Percentiles rank a stretch among this genome's conserved stretches.
Evolutionary conservation across 2,329 filamentous ascomycete genomes (phyloP).

Genomic region (Penicillium frequentans): DNA sequence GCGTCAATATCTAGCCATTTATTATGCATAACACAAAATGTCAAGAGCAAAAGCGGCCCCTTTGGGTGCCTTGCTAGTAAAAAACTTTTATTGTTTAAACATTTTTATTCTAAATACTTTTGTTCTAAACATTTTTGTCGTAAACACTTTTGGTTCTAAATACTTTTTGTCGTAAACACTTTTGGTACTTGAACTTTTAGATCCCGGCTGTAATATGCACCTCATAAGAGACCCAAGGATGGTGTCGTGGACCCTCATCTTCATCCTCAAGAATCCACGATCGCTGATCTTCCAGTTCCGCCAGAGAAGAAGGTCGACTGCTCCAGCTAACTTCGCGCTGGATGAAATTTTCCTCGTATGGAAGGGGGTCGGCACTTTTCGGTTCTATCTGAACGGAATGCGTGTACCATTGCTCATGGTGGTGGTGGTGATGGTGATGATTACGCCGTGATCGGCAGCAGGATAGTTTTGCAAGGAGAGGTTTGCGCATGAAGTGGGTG

Average conservation of each 20-base stretch:
- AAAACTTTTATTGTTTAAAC: too few species aligned
- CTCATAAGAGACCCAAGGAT: conserved; percentile 1
- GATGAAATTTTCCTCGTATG: not conserved
- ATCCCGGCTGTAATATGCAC: not conserved
- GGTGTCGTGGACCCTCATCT: not conserved
- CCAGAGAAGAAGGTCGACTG: conserved; percentile 11
- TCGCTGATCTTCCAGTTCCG: conserved; percentile 18
- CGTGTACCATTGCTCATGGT: conserved; percentile 12
- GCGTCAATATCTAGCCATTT: not conserved
- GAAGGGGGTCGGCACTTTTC: not conserved
- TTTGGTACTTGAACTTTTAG: not conserved
- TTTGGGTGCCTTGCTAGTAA: too few species aligned
- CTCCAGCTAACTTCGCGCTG: not conserved
- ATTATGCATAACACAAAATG: too few species aligned
- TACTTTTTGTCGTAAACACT: not conserved
- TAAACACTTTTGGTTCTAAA: too few species aligned
- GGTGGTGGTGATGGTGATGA: too few species aligned
- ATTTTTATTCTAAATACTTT: not conserved
- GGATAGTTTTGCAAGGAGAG: not conserved
- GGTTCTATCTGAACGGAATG: not conserved
- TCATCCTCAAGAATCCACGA: conserved; percentile 5
- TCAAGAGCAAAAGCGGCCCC: too few species aligned
- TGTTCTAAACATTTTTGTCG: not conserved
- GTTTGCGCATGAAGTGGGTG: conserved; percentile 2
- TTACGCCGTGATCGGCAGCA: not conserved